Evolutionary conservation across 768 basidiomycete species (phyloP).

Genomic region (Tremella fuciformis): DNA sequence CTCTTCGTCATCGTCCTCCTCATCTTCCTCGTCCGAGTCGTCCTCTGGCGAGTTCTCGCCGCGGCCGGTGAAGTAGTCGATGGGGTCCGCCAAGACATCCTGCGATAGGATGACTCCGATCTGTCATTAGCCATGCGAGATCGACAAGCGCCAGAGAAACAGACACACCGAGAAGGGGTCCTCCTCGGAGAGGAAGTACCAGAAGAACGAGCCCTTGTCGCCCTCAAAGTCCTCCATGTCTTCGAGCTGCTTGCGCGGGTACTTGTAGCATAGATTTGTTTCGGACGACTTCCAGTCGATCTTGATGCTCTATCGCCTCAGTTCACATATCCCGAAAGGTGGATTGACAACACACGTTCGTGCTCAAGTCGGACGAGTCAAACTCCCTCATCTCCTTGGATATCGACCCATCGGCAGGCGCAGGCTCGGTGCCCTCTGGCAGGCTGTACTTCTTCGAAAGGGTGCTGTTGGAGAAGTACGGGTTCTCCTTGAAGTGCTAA

Average conservation of each 20-base stretch:
- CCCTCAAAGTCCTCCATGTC: conserved; percentile 40
- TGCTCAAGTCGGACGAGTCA: conserved; percentile 28
- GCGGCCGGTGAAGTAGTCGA: conserved; percentile 44
- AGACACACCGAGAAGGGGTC: conserved; percentile 38
- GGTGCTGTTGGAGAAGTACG: conserved; percentile 48
- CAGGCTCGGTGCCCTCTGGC: conserved; percentile 14
- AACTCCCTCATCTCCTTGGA: conserved; percentile 34
- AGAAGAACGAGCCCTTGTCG: conserved; percentile 50
- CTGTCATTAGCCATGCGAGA: conserved; percentile 13
- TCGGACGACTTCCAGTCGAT: conserved; percentile 50
- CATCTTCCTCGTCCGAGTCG: conserved; percentile 37
- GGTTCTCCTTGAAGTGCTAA: conserved; percentile 50
- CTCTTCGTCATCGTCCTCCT: conserved; percentile 42
- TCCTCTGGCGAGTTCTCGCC: conserved; percentile 29
- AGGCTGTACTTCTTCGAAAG: conserved; percentile 45
- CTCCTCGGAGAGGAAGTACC: conserved; percentile 35
- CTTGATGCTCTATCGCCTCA: conserved; percentile 18
- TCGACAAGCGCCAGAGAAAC: neutral
- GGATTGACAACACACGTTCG: conserved; percentile 22
- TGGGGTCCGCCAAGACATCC: conserved; percentile 39
- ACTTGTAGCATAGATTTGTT: conserved; percentile 37
- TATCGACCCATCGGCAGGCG: conserved; percentile 27
- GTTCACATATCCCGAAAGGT: neutral
- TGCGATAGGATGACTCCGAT: conserved; percentile 33
- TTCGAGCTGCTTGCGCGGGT: conserved; percentile 27